Evolutionary conservation across 495 filamentous ascomycete species (phyloP).

Genomic region (Lepidopterella palustris): DNA sequence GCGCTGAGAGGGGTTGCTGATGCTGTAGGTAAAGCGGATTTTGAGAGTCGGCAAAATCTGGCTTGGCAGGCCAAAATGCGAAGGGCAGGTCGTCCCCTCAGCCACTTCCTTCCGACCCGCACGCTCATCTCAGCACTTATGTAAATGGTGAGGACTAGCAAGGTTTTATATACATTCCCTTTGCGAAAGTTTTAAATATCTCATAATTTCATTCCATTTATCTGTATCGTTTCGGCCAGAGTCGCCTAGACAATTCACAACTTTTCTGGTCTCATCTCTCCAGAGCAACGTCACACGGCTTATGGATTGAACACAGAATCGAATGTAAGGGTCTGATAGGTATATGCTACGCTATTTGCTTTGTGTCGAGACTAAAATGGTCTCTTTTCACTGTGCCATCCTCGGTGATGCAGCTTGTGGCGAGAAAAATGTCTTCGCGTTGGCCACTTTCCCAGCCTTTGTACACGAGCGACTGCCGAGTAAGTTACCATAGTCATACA

Average conservation of each 20-base stretch:
- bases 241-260: not conserved
- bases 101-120: not conserved
- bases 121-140: not conserved
- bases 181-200: not conserved
- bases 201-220: not conserved
- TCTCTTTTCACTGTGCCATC: too few relatives aligned
- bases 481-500: not conserved
- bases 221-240: not conserved
- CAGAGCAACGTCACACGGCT: not conserved
- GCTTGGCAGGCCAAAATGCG: too few relatives aligned
- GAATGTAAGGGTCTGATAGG: too few relatives aligned
- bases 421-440: too few relatives aligned
- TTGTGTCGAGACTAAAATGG: not conserved
- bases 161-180: not conserved
- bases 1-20: not conserved
- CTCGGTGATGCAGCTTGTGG: too few relatives aligned
- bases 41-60: slow-evolving; percentile 3
- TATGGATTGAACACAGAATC: not conserved
- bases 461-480: not conserved
- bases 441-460: too few relatives aligned
- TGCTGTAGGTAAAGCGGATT: not conserved
- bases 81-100: too few relatives aligned
- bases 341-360: too few relatives aligned
- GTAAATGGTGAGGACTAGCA: not conserved
- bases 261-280: not conserved